Conservation (phyloP, 192 early-diverging fungal species). For the Coemansia javaensis region DNA sequence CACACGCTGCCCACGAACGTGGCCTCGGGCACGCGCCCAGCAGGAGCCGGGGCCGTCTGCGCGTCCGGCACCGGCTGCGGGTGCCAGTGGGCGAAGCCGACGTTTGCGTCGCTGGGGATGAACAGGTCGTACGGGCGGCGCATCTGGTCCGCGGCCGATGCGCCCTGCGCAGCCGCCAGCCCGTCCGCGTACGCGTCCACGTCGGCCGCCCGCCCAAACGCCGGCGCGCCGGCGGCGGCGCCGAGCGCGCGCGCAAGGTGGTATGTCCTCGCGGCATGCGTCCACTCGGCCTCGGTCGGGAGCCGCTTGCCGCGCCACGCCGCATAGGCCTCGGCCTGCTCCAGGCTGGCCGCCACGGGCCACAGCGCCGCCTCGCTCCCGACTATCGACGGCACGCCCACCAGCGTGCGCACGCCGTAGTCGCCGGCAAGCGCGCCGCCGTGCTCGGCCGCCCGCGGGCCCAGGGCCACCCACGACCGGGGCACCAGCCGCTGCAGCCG, state of each 20-base stretch:
- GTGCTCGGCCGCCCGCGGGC: too few species aligned
- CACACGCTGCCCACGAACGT: slow-evolving; percentile 56
- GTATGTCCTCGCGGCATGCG: slow-evolving; percentile 33
- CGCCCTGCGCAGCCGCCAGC: slow-evolving; percentile 4
- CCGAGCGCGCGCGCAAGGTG: slow-evolving; percentile 17
- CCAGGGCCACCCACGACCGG: slow-evolving; percentile 53
- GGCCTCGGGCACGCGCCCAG: slow-evolving; percentile 17
- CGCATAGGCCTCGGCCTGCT: slow-evolving; percentile 71
- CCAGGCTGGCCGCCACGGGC: slow-evolving; percentile 68
- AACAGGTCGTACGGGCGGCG: slow-evolving; percentile 21
- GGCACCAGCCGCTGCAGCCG: slow-evolving; percentile 37
- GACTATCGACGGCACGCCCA: slow-evolving; percentile 58
- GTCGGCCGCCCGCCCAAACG: neutral
- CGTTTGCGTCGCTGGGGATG: slow-evolving; percentile 51
- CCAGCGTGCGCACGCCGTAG: slow-evolving; percentile 61
- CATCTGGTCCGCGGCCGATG: neutral
- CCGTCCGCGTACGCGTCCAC: slow-evolving; percentile 13
- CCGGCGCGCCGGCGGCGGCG: too few species aligned
- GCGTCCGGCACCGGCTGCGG: slow-evolving; percentile 38
- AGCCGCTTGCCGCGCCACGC: slow-evolving; percentile 54
- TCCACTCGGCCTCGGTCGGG: slow-evolving; percentile 74
- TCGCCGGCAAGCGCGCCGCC: slow-evolving; percentile 1
- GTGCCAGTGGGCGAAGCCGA: slow-evolving; percentile 66
- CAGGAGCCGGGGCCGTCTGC: neutral
- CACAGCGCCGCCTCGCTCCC: slow-evolving; percentile 50